These are phyloP conservation scores for Fusarium kyushuense DNA, from an alignment of 2,329 filamentous ascomycete species.

Conservation along the genomic window DNA sequence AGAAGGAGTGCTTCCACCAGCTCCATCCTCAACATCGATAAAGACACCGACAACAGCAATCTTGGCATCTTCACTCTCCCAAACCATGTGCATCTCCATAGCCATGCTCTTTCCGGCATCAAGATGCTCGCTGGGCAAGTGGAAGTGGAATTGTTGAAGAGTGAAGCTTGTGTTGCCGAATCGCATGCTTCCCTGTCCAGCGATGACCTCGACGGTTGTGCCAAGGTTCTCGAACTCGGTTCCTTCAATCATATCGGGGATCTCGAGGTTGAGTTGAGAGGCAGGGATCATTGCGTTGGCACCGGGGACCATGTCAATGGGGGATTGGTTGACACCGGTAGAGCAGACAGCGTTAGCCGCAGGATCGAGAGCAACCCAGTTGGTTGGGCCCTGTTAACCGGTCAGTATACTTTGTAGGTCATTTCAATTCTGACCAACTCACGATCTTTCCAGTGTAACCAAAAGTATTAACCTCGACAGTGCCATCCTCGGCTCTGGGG, in stretches of 20 bases:
- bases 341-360: constrained; percentile 61
- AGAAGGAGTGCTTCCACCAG: constrained; percentile 6
- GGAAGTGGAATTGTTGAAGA: constrained; percentile 70
- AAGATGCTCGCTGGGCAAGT: constrained; percentile 70
- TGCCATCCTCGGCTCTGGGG: constrained; percentile 49
- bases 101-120: constrained; percentile 55
- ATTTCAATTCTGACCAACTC: fast-evolving
- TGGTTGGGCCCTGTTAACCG: constrained; percentile 58
- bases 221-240: constrained; percentile 64
- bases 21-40: constrained; percentile 42
- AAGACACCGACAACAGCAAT: constrained; percentile 50
- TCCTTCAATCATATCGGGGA: constrained; percentile 53
- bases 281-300: constrained; percentile 50
- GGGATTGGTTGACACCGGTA: constrained; percentile 64
- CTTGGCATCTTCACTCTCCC: constrained; percentile 38
- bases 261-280: constrained; percentile 48
- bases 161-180: constrained; percentile 56
- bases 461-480: constrained; percentile 52
- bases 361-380: constrained; percentile 61
- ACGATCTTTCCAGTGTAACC: constrained; percentile 45
- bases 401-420: constrained; percentile 2
- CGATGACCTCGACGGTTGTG: constrained; percentile 62
- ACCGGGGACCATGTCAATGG: constrained; percentile 62
- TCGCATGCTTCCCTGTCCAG: constrained; percentile 56
- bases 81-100: constrained; percentile 52